Conservation (phyloP, 1,139 yeast genomes). For the Zygosaccharomyces pseudobailii region DNA sequence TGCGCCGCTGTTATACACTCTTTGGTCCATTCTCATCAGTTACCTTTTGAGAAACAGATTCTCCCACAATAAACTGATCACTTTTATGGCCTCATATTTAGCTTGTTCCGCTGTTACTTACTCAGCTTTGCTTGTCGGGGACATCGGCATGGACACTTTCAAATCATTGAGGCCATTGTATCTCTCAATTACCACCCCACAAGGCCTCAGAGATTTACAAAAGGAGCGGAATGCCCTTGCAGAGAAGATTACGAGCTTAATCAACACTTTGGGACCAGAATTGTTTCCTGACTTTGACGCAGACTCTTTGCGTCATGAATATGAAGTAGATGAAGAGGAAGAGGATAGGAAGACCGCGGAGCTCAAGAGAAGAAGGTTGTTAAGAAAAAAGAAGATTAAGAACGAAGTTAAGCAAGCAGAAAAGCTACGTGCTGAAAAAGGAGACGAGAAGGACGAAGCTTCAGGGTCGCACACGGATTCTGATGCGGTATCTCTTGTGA, state of each 20-base stretch:
- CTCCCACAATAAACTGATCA: constrained; percentile 22
- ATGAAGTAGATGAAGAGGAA: constrained; percentile 19
- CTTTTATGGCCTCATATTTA: constrained; percentile 34
- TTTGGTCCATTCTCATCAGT: constrained; percentile 70
- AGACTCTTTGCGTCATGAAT: constrained; percentile 17
- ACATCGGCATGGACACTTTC: constrained; percentile 66
- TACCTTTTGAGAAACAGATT: constrained; percentile 28
- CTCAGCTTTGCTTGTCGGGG: constrained; percentile 67
- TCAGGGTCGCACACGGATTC: constrained; percentile 22
- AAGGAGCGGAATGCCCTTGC: constrained; percentile 47
- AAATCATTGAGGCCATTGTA: constrained; percentile 64
- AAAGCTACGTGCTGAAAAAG: constrained; percentile 3
- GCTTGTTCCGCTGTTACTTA: constrained; percentile 53
- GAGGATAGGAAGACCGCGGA: constrained; percentile 29
- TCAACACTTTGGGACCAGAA: constrained; percentile 58
- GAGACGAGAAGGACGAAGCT: constrained; percentile 7
- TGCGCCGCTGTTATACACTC: constrained; percentile 78
- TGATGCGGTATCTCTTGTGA: constrained; percentile 33
- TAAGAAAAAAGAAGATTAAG: constrained; percentile 20
- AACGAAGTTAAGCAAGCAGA: constrained; percentile 4
- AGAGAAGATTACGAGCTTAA: constrained; percentile 49
- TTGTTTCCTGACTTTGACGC: constrained; percentile 55
- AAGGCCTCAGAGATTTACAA: constrained; percentile 44
- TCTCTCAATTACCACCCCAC: constrained; percentile 48
- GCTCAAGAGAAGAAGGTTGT: constrained; percentile 30